Evolutionary conservation across 202 grass and related monocot genomes (phyloP).

Genomic region (Eragrostis tef): DNA sequence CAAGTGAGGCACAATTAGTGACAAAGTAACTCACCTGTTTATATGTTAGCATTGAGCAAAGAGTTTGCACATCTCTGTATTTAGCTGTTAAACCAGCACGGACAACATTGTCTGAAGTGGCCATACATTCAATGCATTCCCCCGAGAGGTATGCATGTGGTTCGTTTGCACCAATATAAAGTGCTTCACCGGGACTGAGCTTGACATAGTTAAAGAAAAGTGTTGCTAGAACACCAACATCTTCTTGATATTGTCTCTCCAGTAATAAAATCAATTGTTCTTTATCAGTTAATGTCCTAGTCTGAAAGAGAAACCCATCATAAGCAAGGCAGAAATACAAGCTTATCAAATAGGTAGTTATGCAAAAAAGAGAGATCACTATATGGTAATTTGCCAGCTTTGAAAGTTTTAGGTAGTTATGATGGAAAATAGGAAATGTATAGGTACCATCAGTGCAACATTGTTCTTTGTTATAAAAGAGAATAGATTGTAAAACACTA

Average conservation of each 20-base stretch:
- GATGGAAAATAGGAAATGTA: conserved; percentile 17
- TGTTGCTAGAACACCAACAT: conserved; percentile 84
- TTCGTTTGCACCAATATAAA: conserved; percentile 86
- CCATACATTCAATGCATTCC: conserved; percentile 96
- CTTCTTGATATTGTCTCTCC: conserved; percentile 74
- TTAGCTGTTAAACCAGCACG: conserved; percentile 93
- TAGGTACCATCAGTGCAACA: background rate
- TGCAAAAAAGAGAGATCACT: no score
- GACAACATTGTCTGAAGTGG: conserved; percentile 89
- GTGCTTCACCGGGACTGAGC: conserved; percentile 85
- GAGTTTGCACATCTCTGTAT: conserved; percentile 79
- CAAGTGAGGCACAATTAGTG: background rate
- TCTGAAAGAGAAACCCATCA: conserved; percentile 43
- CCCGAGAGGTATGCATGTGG: conserved; percentile 88
- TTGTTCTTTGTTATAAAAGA: background rate
- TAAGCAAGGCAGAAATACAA: background rate
- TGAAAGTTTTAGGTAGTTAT: background rate
- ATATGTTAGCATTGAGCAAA: conserved; percentile 95
- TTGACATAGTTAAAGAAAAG: conserved; percentile 92
- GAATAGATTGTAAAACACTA: background rate
- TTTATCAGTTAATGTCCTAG: conserved; percentile 73
- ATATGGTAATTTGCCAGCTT: no score
- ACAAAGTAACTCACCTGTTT: conserved; percentile 62
- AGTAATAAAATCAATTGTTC: conserved; percentile 65
- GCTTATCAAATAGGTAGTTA: no score